These are phyloP conservation scores for Ceratopteris richardii DNA, from an alignment of 75 land plant genomes.

Conservation along the genomic window DNA sequence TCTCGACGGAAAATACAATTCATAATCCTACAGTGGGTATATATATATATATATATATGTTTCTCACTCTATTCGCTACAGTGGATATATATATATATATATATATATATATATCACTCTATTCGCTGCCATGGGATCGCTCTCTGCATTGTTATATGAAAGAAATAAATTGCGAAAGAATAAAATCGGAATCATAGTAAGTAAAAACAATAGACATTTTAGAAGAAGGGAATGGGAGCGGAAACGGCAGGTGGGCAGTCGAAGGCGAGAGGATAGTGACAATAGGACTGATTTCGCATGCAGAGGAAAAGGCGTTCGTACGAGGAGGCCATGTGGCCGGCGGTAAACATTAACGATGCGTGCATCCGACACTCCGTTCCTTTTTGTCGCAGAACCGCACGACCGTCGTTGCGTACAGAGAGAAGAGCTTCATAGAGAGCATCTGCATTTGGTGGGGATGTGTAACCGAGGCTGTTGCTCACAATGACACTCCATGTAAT, in stretches of 20 bases:
- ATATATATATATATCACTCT: too few relatives aligned
- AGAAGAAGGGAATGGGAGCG: not conserved
- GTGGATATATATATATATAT: too few relatives aligned
- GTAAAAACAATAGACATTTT: too few relatives aligned
- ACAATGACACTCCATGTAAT: constrained; percentile 57
- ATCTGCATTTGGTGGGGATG: constrained; percentile 36
- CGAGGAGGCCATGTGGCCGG: constrained; percentile 68
- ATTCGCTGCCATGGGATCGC: too few relatives aligned
- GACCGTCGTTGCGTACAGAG: constrained; percentile 37
- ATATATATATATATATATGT: too few relatives aligned
- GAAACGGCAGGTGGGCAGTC: not conserved
- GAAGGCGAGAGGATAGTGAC: constrained; percentile 32
- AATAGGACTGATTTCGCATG: constrained; percentile 24
- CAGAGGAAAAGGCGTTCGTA: constrained; percentile 86
- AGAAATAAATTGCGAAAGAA: too few relatives aligned
- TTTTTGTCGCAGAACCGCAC: constrained; percentile 29
- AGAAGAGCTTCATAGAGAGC: constrained; percentile 40
- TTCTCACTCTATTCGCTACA: too few relatives aligned
- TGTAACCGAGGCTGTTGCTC: constrained; percentile 41
- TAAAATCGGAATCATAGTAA: too few relatives aligned
- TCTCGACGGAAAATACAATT: too few relatives aligned
- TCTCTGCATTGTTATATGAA: too few relatives aligned
- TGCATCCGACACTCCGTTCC: constrained; percentile 34
- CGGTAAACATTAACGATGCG: constrained; percentile 53
- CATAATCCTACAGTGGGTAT: too few relatives aligned